Conservation (phyloP, 1,284 basidiomycete species). For the Apiotrichum sp. region DNA sequence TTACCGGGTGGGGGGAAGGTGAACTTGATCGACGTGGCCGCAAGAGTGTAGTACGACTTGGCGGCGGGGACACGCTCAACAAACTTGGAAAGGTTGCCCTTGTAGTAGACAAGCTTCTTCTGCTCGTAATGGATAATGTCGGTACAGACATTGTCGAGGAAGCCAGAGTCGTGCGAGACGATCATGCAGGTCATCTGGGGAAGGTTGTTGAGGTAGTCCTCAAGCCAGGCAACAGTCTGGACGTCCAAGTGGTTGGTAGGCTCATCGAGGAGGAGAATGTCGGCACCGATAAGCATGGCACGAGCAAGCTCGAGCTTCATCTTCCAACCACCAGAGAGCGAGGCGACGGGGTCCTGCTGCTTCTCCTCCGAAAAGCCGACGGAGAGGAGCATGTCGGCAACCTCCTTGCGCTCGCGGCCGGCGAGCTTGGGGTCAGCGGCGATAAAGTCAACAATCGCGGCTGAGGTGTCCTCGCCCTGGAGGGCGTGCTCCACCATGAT, state of each 20-base stretch:
- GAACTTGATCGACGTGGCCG: conserved; percentile 92
- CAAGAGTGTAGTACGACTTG: conserved; percentile 94
- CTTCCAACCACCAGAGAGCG: conserved; percentile 97
- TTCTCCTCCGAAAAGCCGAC: conserved; percentile 88
- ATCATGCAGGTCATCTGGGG: conserved; percentile 85
- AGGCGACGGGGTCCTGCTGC: conserved; percentile 78
- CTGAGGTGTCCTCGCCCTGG: conserved; percentile 80
- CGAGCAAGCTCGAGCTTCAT: conserved; percentile 86
- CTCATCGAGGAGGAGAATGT: conserved; percentile 69
- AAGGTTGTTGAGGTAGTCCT: conserved; percentile 77
- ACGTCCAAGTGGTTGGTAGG: conserved; percentile 65
- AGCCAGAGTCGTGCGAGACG: conserved; percentile 96
- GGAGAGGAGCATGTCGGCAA: conserved; percentile 69
- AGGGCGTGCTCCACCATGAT: conserved; percentile 96
- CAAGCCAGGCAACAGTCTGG: conserved; percentile 86
- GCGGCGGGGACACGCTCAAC: conserved; percentile 89
- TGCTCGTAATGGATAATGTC: conserved; percentile 96
- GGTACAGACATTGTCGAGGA: conserved; percentile 93
- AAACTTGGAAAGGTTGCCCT: conserved; percentile 87
- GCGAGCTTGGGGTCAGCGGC: conserved; percentile 56
- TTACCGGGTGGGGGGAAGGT: conserved; percentile 93
- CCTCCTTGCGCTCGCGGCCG: conserved; percentile 59
- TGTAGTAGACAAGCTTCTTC: conserved; percentile 96
- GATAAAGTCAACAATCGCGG: conserved; percentile 82
- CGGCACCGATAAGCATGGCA: conserved; percentile 95